These are phyloP conservation scores for Durusdinium trenchii DNA, from an alignment of 73 alveolate species.

Conservation along the genomic window DNA sequence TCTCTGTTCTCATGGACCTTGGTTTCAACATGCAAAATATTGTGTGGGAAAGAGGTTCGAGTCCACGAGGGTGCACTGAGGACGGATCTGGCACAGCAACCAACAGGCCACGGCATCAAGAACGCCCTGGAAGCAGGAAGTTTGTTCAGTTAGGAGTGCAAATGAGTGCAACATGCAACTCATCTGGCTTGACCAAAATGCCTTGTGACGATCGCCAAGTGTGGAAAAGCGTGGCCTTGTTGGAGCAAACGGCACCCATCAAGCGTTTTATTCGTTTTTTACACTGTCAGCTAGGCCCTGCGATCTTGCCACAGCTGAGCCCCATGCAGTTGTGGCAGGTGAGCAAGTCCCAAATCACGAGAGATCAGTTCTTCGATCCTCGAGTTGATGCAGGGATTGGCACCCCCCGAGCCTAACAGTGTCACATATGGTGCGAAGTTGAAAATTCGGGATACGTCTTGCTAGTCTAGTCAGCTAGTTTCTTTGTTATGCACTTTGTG, in stretches of 20 bases:
- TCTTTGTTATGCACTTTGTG: too few species aligned
- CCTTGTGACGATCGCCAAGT: constrained; percentile 94
- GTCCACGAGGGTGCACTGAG: constrained; percentile 9
- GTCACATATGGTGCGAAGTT: too few species aligned
- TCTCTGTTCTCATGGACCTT: constrained; percentile 91
- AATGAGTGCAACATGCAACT: too few species aligned
- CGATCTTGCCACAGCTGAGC: neutral
- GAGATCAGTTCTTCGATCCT: constrained; percentile 91
- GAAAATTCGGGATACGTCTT: too few species aligned
- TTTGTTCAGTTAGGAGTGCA: neutral
- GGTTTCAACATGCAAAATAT: too few species aligned
- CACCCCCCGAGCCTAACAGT: too few species aligned
- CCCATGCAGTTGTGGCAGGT: constrained; percentile 61
- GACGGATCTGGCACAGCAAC: constrained; percentile 72
- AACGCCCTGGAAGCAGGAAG: constrained; percentile 15
- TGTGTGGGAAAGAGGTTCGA: neutral
- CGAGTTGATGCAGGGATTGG: too few species aligned
- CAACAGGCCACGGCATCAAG: constrained; percentile 91
- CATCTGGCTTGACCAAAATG: too few species aligned
- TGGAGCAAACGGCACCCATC: too few species aligned
- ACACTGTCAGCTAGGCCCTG: neutral
- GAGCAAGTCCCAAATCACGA: constrained; percentile 77
- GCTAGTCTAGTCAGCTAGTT: too few species aligned
- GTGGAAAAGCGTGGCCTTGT: constrained; percentile 55
- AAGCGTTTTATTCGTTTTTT: neutral